These are phyloP conservation scores for Phytopythium montanum DNA, from an alignment of 352 stramenopile species.

Conservation along the genomic window DNA sequence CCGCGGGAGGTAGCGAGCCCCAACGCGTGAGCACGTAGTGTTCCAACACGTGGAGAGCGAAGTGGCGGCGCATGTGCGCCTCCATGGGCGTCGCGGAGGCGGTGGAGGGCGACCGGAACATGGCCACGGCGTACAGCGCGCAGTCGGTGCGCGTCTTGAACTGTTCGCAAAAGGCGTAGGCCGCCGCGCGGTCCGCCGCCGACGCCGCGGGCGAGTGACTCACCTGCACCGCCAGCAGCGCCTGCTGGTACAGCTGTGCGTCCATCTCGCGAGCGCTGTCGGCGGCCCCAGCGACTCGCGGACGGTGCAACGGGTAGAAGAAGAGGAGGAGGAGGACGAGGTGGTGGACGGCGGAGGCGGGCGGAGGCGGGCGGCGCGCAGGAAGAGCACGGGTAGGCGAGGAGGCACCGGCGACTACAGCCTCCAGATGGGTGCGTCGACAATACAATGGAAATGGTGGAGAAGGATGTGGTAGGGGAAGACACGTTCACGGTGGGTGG, in stretches of 20 bases:
- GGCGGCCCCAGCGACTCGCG: neutral
- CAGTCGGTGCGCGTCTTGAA: slow-evolving; percentile 73
- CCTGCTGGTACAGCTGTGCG: slow-evolving; percentile 59
- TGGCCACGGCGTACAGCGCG: slow-evolving; percentile 64
- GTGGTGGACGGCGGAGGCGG: neutral
- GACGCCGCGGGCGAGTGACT: slow-evolving; percentile 58
- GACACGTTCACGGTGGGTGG: too few relatives aligned
- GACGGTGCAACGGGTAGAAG: neutral
- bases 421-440: too few relatives aligned
- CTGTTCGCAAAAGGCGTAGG: slow-evolving; percentile 72
- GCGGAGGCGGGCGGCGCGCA: neutral
- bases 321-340: neutral
- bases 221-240: slow-evolving; percentile 69
- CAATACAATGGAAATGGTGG: neutral
- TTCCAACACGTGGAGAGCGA: slow-evolving; percentile 76
- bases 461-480: too few relatives aligned
- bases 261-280: slow-evolving; percentile 31
- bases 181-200: slow-evolving; percentile 36
- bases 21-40: slow-evolving; percentile 63
- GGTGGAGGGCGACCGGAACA: slow-evolving; percentile 56
- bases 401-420: too few relatives aligned
- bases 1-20: slow-evolving; percentile 32
- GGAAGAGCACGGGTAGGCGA: neutral
- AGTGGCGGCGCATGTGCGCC: slow-evolving; percentile 59
- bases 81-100: slow-evolving; percentile 21